phyloP scores from a whole-genome alignment of 257 asterid genomes.

The Sherardia arvensis region DNA sequence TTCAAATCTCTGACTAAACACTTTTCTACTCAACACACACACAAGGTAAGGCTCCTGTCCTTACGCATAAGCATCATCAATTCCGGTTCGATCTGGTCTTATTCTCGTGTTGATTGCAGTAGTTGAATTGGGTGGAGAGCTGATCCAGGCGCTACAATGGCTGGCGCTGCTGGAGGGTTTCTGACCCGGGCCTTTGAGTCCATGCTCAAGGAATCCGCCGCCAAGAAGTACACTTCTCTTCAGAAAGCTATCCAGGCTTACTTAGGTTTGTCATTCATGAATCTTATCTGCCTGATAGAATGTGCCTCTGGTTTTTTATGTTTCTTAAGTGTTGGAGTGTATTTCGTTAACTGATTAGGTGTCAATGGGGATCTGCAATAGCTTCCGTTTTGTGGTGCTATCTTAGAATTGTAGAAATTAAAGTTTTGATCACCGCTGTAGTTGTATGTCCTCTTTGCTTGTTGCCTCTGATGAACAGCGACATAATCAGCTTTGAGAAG shows the following conservation, averaged over 20 bases:
- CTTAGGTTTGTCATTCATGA: slow-evolving; percentile 38
- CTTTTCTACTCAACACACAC: background rate
- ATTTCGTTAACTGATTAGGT: background rate
- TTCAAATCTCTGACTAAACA: background rate
- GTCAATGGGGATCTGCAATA: background rate
- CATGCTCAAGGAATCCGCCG: slow-evolving; percentile 86
- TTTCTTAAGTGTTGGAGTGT: background rate
- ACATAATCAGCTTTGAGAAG: background rate
- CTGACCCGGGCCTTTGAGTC: slow-evolving; percentile 90
- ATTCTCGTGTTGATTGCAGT: slow-evolving; percentile 1
- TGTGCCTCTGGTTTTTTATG: background rate
- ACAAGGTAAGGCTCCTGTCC: background rate
- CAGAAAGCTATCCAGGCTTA: slow-evolving; percentile 65
- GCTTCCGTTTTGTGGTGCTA: background rate
- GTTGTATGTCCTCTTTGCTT: background rate
- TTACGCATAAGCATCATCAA: background rate
- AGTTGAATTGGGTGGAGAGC: slow-evolving; percentile 17
- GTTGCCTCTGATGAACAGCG: background rate
- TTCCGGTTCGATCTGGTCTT: slow-evolving; percentile 14
- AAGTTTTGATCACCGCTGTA: background rate
- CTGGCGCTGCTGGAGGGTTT: slow-evolving; percentile 97
- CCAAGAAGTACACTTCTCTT: slow-evolving; percentile 49
- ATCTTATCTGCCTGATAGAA: background rate
- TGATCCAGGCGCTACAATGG: slow-evolving; percentile 40
- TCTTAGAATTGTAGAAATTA: background rate